Conservation (phyloP, 2,329 filamentous ascomycete species). For the Trichoderma sp. region DNA sequence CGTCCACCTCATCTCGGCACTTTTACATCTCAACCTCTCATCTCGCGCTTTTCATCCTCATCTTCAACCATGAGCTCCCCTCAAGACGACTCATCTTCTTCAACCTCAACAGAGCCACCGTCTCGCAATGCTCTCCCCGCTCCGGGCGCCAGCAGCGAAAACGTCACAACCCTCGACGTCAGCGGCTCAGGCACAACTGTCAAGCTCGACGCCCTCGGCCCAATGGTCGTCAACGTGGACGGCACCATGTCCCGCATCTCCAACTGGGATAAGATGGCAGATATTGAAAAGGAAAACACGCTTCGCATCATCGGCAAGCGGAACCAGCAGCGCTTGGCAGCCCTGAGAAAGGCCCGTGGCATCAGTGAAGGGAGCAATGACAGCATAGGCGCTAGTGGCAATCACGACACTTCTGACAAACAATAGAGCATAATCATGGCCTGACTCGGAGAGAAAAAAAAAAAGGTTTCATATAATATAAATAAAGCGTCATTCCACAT, state of each 20-base stretch:
- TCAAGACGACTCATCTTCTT: neutral
- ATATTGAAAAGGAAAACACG: constrained; percentile 64
- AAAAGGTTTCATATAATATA: constrained; percentile 4
- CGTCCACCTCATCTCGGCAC: neutral
- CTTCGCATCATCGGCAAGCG: constrained; percentile 64
- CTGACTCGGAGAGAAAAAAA: neutral
- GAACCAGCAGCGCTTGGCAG: constrained; percentile 61
- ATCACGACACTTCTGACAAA: constrained; percentile 13
- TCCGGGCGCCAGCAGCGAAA: constrained; percentile 20
- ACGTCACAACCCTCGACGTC: constrained; percentile 32
- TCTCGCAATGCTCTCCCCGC: constrained; percentile 27
- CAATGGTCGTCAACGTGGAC: constrained; percentile 70
- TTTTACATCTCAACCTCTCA: neutral
- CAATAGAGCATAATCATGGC: constrained; percentile 1
- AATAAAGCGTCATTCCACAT: constrained; percentile 14
- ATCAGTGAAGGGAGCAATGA: constrained; percentile 6
- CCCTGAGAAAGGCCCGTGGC: constrained; percentile 35
- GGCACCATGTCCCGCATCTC: constrained; percentile 67
- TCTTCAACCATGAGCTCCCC: neutral
- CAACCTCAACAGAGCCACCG: neutral
- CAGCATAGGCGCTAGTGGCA: constrained; percentile 16
- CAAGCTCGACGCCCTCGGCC: constrained; percentile 65
- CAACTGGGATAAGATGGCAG: constrained; percentile 71
- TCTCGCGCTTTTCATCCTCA: neutral
- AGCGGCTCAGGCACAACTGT: constrained; percentile 38